Base-by-base conservation (phyloP, 352 stramenopile species). In the Globisporangium splendens region DNA sequence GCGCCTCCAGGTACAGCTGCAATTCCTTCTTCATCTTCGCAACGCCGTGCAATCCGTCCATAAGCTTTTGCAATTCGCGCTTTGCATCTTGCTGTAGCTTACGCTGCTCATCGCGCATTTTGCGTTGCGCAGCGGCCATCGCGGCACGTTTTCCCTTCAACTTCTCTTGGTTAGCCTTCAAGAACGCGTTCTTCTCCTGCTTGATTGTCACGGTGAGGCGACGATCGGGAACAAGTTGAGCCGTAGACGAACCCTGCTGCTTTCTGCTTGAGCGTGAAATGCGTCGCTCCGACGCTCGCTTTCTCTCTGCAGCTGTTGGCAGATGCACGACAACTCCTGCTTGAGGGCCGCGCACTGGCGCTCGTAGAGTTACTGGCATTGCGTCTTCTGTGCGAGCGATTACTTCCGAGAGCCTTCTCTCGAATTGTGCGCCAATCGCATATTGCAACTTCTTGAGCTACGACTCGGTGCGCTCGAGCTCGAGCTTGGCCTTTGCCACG, bases 21-120 rank as follows among this genome's bases (percentile, higher is more conserved):
- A 88, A 57, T 24, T 81, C 80, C 47, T 82, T 86, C 60, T 87
- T 88, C 35, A 84, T 78, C 47, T 72, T 70, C 8, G 62, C 54
- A n/a, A 91, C 62, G 8, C 77, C 77, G 1, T 60, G 56, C 0
- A 91, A 56, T 13, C 78, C 77, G 4, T 60, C 60, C 8, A 83
- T 46, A 2, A 89, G 28, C 38, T 76, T 75, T 22, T 65, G 59
- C 66, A 78, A 64, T 22, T 90, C 75, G 1, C 58, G 69, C 17
- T 72, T 60, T 18, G 62, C 68, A 31, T 88, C 70, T 0, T 71
- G 60, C 21, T 64, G 49, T 4, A 88, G 28, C 22, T 59, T 71
- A 2, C 72, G 70, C 31, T 73, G 69, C 47, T 87, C 74, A 0
- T 56, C 60, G 2, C 31, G 43, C 1, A 75, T 50, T 8, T 57